Conservation (phyloP, 805 yeast species). For the Saccharomycopsis sp. region DNA sequence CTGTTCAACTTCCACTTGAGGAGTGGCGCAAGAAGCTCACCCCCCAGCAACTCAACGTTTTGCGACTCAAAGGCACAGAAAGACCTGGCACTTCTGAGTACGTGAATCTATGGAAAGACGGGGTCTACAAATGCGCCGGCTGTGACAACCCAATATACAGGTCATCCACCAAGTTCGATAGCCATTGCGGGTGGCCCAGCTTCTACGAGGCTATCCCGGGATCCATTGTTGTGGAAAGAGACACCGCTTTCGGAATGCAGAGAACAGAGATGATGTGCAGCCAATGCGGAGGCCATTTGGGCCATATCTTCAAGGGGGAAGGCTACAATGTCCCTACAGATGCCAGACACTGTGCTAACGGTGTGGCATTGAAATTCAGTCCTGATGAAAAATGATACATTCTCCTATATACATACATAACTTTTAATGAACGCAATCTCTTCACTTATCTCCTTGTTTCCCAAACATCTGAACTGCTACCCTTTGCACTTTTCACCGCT, state of each 20-base stretch:
- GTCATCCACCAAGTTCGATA: constrained; percentile 72
- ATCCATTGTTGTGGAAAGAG: constrained; percentile 53
- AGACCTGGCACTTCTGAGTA: constrained; percentile 35
- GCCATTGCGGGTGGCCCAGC: constrained; percentile 98
- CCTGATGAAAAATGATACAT: constrained; percentile 1
- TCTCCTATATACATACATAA: background rate
- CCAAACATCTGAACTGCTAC: constrained; percentile 87
- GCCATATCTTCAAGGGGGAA: constrained; percentile 92
- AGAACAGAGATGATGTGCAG: constrained; percentile 86
- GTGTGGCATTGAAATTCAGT: constrained; percentile 63
- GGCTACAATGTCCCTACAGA: constrained; percentile 83
- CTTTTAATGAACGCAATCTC: background rate
- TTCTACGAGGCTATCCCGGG: constrained; percentile 87
- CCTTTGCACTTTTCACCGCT: constrained; percentile 51
- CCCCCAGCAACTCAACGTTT: constrained; percentile 69
- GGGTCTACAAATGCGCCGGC: constrained; percentile 78
- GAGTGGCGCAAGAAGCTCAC: constrained; percentile 78
- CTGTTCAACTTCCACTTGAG: constrained; percentile 30
- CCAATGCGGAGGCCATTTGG: constrained; percentile 88
- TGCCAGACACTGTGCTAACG: constrained; percentile 91
- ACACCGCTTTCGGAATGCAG: constrained; percentile 62
- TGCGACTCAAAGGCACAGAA: constrained; percentile 50
- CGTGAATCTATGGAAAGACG: constrained; percentile 38
- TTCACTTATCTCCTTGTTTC: constrained; percentile 26
- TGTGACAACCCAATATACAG: constrained; percentile 74